phyloP scores from a whole-genome alignment of 192 early-diverging fungal species.

The Coemansia sp. region DNA sequence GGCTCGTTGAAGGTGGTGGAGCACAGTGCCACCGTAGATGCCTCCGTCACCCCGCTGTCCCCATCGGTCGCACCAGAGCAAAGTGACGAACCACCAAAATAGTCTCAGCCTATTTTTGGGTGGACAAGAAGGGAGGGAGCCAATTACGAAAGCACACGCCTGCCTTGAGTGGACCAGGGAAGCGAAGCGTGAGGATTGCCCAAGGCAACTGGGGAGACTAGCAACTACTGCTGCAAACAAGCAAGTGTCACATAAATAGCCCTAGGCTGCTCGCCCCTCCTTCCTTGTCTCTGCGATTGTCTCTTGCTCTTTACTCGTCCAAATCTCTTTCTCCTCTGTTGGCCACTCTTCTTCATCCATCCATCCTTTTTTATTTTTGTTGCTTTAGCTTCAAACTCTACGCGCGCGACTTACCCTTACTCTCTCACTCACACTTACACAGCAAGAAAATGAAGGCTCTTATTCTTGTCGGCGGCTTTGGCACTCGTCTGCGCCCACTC shows the following conservation, averaged over 20 bases:
- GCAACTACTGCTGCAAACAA: neutral
- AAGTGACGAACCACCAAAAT: neutral
- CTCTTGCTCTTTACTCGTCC: neutral
- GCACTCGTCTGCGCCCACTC: conserved; percentile 96
- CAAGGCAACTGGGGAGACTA: neutral
- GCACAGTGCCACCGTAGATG: neutral
- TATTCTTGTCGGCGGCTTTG: conserved; percentile 91
- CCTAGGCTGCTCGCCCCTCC: neutral
- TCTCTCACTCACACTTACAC: conserved; percentile 19
- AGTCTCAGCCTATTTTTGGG: conserved; percentile 1
- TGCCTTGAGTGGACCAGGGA: neutral
- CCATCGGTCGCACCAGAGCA: neutral
- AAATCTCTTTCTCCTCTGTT: conserved; percentile 8
- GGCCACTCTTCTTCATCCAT: neutral
- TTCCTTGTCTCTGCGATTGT: neutral
- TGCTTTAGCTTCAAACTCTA: conserved; percentile 3
- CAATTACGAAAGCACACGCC: conserved; percentile 17
- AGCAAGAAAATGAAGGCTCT: conserved; percentile 71
- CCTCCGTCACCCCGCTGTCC: neutral
- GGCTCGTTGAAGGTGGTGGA: neutral
- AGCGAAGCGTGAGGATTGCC: neutral
- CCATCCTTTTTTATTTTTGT: neutral
- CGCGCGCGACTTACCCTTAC: neutral
- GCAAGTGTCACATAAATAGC: neutral
- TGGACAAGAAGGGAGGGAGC: neutral